Percentiles rank a stretch among this genome's conserved stretches.
Conservation (phyloP, 345 rosid genomes). For the Acer campestre region DNA sequence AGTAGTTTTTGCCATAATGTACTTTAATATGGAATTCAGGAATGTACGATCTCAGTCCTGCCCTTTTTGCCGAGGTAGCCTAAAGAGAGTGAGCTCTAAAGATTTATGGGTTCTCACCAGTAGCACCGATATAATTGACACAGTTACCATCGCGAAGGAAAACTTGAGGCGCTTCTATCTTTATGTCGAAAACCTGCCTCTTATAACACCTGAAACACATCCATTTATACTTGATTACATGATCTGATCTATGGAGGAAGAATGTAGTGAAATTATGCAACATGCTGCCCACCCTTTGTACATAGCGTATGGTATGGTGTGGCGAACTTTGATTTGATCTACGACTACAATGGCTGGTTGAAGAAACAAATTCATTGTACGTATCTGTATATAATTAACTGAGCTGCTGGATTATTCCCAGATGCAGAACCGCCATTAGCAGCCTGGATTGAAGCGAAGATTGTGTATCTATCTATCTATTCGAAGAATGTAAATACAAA, state of each 20-base stretch:
- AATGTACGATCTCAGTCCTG: constrained; percentile 62
- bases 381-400: constrained; percentile 30
- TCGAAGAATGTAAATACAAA: constrained; percentile 13
- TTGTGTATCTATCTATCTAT: constrained; percentile 10
- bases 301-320: constrained; percentile 21
- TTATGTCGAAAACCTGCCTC: constrained; percentile 53
- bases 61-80: constrained; percentile 71
- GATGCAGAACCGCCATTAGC: neutral
- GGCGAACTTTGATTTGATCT: constrained; percentile 21
- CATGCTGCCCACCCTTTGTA: constrained; percentile 26
- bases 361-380: constrained; percentile 9
- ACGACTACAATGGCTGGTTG: constrained; percentile 11
- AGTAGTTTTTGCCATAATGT: no score
- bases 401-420: constrained; percentile 10
- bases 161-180: constrained; percentile 56
- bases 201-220: constrained; percentile 39
- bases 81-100: constrained; percentile 46
- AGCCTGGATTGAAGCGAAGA: neutral
- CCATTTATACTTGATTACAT: constrained; percentile 57
- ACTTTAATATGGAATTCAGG: no score
- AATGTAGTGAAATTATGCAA: neutral
- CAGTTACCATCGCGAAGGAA: constrained; percentile 49
- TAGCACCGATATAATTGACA: constrained; percentile 42
- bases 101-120: constrained; percentile 65
- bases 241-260: constrained; percentile 42